These are phyloP conservation scores for Psilocybe cubensis DNA, from an alignment of 768 basidiomycete genomes.

Conservation along the genomic window DNA sequence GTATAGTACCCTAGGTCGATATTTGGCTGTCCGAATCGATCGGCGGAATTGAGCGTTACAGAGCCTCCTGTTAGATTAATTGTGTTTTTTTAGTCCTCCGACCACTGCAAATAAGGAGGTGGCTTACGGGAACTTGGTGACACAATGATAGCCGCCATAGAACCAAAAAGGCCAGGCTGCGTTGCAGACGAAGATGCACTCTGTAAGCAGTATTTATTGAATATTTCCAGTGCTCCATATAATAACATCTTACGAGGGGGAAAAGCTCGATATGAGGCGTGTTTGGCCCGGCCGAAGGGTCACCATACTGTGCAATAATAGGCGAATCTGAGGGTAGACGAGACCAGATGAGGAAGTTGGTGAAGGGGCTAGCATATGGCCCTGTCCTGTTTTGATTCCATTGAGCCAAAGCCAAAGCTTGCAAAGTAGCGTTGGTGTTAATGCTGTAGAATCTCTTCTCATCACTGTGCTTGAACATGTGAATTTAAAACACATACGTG, in stretches of 20 bases:
- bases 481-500: background rate
- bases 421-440: background rate
- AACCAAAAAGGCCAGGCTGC: background rate
- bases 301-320: background rate
- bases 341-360: background rate
- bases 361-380: background rate
- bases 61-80: background rate
- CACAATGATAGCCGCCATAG: background rate
- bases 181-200: background rate
- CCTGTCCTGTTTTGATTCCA: conserved; percentile 1
- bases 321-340: background rate
- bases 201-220: background rate
- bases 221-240: background rate
- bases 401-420: background rate
- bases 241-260: background rate
- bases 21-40: background rate
- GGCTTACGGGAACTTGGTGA: background rate
- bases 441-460: background rate
- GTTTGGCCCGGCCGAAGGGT: background rate
- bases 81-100: background rate
- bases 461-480: background rate
- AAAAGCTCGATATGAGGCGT: background rate
- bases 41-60: background rate
- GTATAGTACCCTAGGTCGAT: conserved; percentile 6
- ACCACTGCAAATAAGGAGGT: background rate